Conservation (phyloP, 805 yeast genomes). For the Yarrowia deformans region DNA sequence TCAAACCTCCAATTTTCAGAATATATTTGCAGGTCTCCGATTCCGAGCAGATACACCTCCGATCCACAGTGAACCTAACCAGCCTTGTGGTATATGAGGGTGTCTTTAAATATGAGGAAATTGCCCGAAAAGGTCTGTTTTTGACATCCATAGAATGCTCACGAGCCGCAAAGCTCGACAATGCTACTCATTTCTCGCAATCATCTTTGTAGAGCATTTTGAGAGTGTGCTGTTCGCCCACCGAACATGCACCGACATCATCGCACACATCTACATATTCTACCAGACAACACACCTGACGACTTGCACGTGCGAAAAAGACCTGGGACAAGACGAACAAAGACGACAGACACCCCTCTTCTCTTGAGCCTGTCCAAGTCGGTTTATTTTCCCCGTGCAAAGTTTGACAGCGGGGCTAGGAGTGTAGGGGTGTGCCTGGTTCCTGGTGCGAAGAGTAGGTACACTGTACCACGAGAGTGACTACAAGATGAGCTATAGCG, state of each 20-base stretch:
- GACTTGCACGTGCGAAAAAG: not conserved
- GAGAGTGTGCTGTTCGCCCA: too few relatives aligned
- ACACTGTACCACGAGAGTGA: too few relatives aligned
- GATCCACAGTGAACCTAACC: not conserved
- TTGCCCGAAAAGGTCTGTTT: not conserved
- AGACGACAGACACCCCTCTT: not conserved
- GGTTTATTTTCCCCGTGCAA: slow-evolving; percentile 12
- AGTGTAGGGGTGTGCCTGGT: too few relatives aligned
- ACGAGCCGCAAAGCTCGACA: too few relatives aligned
- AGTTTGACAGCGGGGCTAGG: slow-evolving; percentile 7
- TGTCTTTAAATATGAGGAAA: too few relatives aligned
- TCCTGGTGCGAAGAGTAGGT: too few relatives aligned
- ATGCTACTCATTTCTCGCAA: not conserved
- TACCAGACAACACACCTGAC: not conserved
- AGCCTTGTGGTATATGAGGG: not conserved
- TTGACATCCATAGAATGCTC: not conserved
- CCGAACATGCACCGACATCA: too few relatives aligned
- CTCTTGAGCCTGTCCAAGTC: slow-evolving; percentile 1
- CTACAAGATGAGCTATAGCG: too few relatives aligned
- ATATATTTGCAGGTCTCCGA: not conserved
- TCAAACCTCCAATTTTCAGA: too few relatives aligned
- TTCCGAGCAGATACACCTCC: not conserved
- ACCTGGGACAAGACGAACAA: not conserved
- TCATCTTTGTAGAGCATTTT: too few relatives aligned
- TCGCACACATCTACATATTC: too few relatives aligned